Base-by-base conservation (phyloP, 2,329 filamentous ascomycete species). In the Canariomyces notabilis region DNA sequence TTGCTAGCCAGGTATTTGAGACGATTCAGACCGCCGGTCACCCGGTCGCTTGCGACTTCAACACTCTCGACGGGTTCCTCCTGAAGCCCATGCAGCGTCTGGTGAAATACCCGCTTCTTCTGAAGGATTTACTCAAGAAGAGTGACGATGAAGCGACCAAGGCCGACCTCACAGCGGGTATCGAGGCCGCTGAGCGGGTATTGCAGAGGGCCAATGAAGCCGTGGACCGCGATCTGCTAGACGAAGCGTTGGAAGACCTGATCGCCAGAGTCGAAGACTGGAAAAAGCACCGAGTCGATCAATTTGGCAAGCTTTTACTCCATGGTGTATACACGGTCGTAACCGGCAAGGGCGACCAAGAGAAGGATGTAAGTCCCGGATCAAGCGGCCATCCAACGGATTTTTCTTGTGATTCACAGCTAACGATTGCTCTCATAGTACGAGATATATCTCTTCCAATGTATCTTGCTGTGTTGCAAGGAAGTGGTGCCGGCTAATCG, bases 401-500 rank as follows among this genome's bases (percentile, higher is more conserved):
- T 15, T 2, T 8, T 1, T 42, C 41, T 42, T 44, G 33, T 16
- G 4, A n/a, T n/a, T n/a, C n/a, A 4, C 42, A 37, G 44, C 49
- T 58, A 42, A 59, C 49, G 49, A 54, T 37, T 56, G 40, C 47
- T 31, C 43, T 38, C 58, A 32, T 57, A 95, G 87, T 98, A 97
- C 64, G 91, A 95, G 66, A 94, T 98, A 51, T 98, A 95, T 67
- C 82, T 98, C 22, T 98, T 98, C 65, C 88, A 97, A 64, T 87
- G 82, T 62, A 98, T 98, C 48, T 73, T 98, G 35, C 78, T 98
- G 23, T 97, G 93, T 67, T 97, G 93, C 79, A 98, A 97, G 72
- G 93, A 97, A 62, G 77, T 93, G 43, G 86, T 89, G 46, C 80
- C 87, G 11, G 89, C 83, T 65, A 96, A 96, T 71, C 75, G 66